A percentile compares a stretch with the other conserved stretches of the same genome.
Conservation (phyloP, 768 basidiomycete genomes). For the Filobasidium wieringae region DNA sequence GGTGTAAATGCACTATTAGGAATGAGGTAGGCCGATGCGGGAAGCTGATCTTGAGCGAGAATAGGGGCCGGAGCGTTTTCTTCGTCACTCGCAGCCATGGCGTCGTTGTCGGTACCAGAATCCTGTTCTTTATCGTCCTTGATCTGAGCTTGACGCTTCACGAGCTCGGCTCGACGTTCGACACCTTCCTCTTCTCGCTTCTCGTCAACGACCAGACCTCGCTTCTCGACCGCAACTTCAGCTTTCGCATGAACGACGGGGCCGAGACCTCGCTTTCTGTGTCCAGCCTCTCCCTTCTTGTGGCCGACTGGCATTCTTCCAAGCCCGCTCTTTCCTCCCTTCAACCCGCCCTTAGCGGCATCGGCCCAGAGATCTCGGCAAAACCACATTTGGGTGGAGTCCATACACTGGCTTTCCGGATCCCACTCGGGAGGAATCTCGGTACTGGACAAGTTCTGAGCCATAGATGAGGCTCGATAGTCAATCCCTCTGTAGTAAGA, state of each 20-base stretch:
- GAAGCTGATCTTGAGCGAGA: slow-evolving; percentile 26
- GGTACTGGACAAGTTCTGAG: slow-evolving; percentile 58
- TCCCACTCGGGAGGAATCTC: slow-evolving; percentile 51
- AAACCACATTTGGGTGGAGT: slow-evolving; percentile 96
- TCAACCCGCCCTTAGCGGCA: slow-evolving; percentile 59
- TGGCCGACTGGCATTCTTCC: slow-evolving; percentile 18
- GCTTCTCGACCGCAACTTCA: slow-evolving; percentile 3
- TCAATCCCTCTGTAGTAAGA: slow-evolving; percentile 82
- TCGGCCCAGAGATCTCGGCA: slow-evolving; percentile 94
- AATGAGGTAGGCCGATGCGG: slow-evolving; percentile 41
- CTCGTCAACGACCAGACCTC: slow-evolving; percentile 4
- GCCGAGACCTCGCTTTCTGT: slow-evolving; percentile 22
- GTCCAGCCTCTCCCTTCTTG: slow-evolving; percentile 3
- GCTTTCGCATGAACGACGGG: slow-evolving; percentile 10
- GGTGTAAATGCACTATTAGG: slow-evolving; percentile 52
- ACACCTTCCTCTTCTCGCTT: slow-evolving; percentile 5
- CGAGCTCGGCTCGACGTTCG: neutral
- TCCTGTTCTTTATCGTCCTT: slow-evolving; percentile 30
- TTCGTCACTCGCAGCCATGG: slow-evolving; percentile 32
- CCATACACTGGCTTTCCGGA: slow-evolving; percentile 77
- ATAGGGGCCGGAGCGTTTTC: slow-evolving; percentile 33
- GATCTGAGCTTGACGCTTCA: slow-evolving; percentile 5
- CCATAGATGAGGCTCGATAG: slow-evolving; percentile 72
- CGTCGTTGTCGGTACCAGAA: slow-evolving; percentile 33
- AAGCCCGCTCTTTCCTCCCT: slow-evolving; percentile 31